Evolutionary conservation across 345 rosid genomes (phyloP), one percentile per base, ranked within the genome.

Genomic region (Limnanthes douglasii): DNA sequence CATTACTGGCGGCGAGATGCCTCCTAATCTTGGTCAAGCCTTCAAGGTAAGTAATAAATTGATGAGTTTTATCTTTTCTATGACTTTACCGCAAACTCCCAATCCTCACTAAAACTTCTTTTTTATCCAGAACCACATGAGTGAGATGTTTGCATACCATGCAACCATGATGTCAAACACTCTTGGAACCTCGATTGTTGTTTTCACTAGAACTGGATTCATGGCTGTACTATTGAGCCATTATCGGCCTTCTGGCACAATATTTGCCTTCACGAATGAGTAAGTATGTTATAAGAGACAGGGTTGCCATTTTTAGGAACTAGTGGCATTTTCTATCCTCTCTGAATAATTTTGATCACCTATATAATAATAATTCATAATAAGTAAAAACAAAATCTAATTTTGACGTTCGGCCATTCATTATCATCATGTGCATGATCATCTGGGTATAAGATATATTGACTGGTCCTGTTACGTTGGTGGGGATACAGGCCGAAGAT

Each of bases 111-210:
- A 18, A 50, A 26, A n/a, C 8, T 18, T 29, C 36, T 39, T 15
- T 24, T 63, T 41, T 47, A 15, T 68, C 58, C 56, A 85, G 96
- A 85, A 86, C 54, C 97, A 78, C 57, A 78, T 66, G 85, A 84
- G 98, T 6, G 98, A 84, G 73, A 90, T 90, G 96, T 90, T 90
- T 75, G 98, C 96, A 24, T 84, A 84, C 64, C 98, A 90, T 52
- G 98, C 98, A 34, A 84, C 98, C 46, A 84, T 85, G 88, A 90
- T 84, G 96, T 84, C 98, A 18, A 90, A 90, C 73, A 90, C 94
- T 2, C 98, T 90, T 40, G 96, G 80, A 54, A 88, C 84, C 43
- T 84, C 94, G 32, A 78, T 78, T 21, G 92, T 90, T 48, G 98
- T 90, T 61, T 90, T 90, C 72, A 90, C 98, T 14, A 79, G 78